These are phyloP conservation scores for Heterobasidion irregulare DNA, from an alignment of 1,284 basidiomycete genomes.

Conservation along the genomic window DNA sequence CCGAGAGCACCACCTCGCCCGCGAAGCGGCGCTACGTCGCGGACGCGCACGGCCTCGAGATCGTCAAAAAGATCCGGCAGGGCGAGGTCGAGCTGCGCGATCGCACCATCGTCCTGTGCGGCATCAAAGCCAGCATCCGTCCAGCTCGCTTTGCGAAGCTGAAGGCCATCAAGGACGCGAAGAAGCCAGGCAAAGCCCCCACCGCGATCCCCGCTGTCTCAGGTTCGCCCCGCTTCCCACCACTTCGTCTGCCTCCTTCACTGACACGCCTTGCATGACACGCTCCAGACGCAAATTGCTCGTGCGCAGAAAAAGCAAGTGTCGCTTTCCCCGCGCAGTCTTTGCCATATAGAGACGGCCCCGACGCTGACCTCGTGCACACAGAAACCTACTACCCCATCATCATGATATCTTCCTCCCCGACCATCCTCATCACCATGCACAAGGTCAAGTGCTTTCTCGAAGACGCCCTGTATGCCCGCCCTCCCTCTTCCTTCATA, in stretches of 20 bases:
- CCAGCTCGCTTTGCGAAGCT: too few relatives aligned
- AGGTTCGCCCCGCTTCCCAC: conserved; percentile 11
- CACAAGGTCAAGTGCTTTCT: conserved; percentile 94
- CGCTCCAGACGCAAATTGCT: conserved; percentile 41
- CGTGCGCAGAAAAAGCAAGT: conserved; percentile 55
- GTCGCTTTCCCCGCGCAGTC: too few relatives aligned
- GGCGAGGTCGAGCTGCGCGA: too few relatives aligned
- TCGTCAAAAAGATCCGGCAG: too few relatives aligned
- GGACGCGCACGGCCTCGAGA: too few relatives aligned
- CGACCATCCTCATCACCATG: conserved; percentile 94
- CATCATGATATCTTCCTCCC: conserved; percentile 94
- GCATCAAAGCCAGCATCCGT: too few relatives aligned
- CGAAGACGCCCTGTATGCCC: conserved; percentile 75
- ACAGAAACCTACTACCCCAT: conserved; percentile 77
- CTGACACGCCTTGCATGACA: neutral
- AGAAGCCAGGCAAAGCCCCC: conserved; percentile 36
- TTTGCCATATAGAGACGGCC: too few relatives aligned
- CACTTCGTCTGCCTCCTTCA: neutral
- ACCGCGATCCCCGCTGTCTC: conserved; percentile 15
- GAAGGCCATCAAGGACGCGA: conserved; percentile 64
- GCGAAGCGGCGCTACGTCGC: too few relatives aligned
- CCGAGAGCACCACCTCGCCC: too few relatives aligned
- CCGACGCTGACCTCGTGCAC: neutral
- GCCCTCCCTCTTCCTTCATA: conserved; percentile 22
- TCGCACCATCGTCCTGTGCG: too few relatives aligned